Percentiles rank a stretch among this genome's conserved stretches.
phyloP scores from a whole-genome alignment of 2,329 filamentous ascomycete species.

The Colletotrichum echinochloae region DNA sequence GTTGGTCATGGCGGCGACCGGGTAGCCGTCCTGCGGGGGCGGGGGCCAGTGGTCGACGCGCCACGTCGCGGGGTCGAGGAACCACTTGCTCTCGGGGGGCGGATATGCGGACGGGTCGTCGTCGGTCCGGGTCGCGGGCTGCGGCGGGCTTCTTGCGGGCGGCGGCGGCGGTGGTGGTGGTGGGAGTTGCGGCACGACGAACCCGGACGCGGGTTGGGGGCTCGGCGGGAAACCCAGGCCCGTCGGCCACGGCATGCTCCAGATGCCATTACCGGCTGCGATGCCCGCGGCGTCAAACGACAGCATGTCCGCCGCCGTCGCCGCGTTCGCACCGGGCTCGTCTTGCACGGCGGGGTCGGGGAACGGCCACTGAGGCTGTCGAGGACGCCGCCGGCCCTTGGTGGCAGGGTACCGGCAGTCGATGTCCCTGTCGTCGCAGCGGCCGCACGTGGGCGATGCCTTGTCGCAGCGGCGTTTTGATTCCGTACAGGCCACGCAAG shows the following conservation, averaged over 20 bases:
- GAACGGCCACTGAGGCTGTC: background rate
- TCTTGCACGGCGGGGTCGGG: background rate
- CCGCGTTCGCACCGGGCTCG: background rate
- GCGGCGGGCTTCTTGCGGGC: conserved; percentile 14
- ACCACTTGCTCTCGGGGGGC: conserved; percentile 33
- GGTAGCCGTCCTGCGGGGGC: conserved; percentile 19
- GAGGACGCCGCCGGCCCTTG: conserved; percentile 14
- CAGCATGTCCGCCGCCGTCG: background rate
- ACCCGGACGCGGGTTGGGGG: background rate
- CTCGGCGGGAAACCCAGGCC: background rate
- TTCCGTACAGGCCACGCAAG: conserved; percentile 50
- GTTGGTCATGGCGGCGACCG: conserved; percentile 42
- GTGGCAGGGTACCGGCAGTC: conserved; percentile 42
- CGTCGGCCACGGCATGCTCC: conserved; percentile 15
- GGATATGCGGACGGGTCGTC: background rate
- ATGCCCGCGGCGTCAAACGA: conserved; percentile 1
- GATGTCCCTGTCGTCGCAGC: conserved; percentile 46
- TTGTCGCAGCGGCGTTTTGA: conserved; percentile 54
- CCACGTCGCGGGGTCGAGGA: conserved; percentile 43
- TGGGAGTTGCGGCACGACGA: background rate
- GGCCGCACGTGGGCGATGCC: conserved; percentile 46
- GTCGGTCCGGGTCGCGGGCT: background rate
- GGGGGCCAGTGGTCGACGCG: conserved; percentile 35
- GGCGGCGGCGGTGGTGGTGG: too few relatives aligned
- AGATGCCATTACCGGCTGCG: background rate